Base-by-base conservation (phyloP, 2,329 filamentous ascomycete genomes). In the Cryphonectria radicalis region DNA sequence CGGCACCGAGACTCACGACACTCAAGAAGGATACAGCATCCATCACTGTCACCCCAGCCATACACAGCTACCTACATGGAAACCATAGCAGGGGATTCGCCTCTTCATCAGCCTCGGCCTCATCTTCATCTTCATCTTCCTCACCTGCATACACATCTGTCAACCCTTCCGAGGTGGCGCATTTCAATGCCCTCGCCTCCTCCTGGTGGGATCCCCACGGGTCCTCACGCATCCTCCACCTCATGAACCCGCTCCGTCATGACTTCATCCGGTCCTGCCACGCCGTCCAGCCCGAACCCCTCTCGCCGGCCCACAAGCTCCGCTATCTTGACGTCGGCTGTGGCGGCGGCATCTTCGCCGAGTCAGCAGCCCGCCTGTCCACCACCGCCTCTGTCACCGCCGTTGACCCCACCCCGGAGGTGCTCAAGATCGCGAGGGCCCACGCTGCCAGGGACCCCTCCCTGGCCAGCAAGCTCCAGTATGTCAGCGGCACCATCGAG, bases 161-260 rank as follows among this genome's bases (percentile, higher is more conserved):
- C 82, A 97, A 97, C 77, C 88, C 93, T 68, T 89, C 91, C 75
- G 95, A 99, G 84, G 90, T 99, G 74, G 93, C 92, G 25, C 96
- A 99, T 85, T 99, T 99, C 88, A 94, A 94, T 78, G 90, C 90
- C 74, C 93, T 99, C 77, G 96, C 96, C 75, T 93, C 93, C 75
- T 92, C 92, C 77, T 99, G 96, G 96, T 99, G 96, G 96, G 95
- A 98, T 82, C 93, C 95, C 1, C 91, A 97, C 79, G 96, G 96
- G 67, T 92, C 95, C 8, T 98, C 94, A 4, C 90, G 95, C 55
- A 90, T 98, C 71, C 90, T 99, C 2, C 96, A 99, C 82, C 91
- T 97, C 75, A 98, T 99, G 95, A 98, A 99, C 83, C 96, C 96
- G 1, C 89, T 97, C 63, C 94, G 96, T 46, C 95, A 98, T 83